Evolutionary conservation across 495 filamentous ascomycete genomes (phyloP), one percentile per base, ranked within the genome.

Genomic region (Pseudoneurospora amorphoporcata): DNA sequence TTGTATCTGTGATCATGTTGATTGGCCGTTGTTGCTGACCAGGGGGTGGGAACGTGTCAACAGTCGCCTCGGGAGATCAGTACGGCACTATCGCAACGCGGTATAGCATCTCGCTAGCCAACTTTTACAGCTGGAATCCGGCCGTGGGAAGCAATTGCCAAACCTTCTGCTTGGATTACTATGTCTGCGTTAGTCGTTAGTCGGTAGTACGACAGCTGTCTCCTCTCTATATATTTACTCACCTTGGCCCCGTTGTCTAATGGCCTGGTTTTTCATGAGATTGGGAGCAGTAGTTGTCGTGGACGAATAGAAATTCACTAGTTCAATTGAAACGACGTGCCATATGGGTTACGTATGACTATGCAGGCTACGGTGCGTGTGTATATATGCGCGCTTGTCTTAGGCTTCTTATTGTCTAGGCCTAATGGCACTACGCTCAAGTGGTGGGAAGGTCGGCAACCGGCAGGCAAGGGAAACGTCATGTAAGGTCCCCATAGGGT

Each of bases 91-190:
- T 88, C 58, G 81, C 79, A 37, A 37, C 35, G 2, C 35, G 35
- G 35, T 39, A 78, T 83, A 29, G 38, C 9, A 39, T 73, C 45
- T 72, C 74, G 19, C 71, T 78, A 16, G 73, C 75, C 10, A 58
- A 83, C 7, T 77, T 87, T 70, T 75, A 74, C 12, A 61, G 70
- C 70, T 83, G 79, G 79, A 87, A 87, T 74, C 75, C 81, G 0
- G 82, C 79, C 61, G 76, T 86, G 53, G 77, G 83, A 23, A 61
- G 23, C 68, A 41, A 70, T 17, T 73, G 72, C 23, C n/a, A 19
- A 47, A 47, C 2, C 43, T 32, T 35, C 17, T n/a, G 38, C n/a
- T 12, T 73, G 42, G 69, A 39, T 39, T 58, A 70, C 37, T 70
- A 70, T 45, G 43, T 37, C 35, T 37, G 35, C 35, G 35, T 37